phyloP scores from a whole-genome alignment of 345 rosid species.

The Eutrema yunnanense region DNA sequence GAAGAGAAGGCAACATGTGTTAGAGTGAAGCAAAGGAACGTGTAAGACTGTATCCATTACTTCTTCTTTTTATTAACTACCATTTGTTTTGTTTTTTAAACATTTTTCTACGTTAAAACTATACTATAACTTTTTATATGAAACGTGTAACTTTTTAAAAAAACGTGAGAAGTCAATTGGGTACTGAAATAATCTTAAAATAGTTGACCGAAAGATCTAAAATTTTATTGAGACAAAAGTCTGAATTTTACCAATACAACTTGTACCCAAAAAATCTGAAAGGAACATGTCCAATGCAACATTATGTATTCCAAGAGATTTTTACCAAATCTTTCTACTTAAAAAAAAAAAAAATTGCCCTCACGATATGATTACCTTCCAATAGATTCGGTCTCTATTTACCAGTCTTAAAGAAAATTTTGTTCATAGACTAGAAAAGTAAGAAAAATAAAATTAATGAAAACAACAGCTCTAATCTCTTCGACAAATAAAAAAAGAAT shows the following conservation, averaged over 20 bases:
- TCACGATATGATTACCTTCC: neutral
- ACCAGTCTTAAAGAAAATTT: neutral
- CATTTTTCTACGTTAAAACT: neutral
- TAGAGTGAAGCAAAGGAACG: conserved; percentile 13
- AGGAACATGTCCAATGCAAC: neutral
- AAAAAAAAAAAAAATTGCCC: neutral
- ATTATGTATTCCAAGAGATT: neutral
- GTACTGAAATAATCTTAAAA: neutral
- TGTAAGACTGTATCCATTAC: neutral
- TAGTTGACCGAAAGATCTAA: neutral
- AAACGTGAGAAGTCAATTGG: neutral
- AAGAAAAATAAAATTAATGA: neutral
- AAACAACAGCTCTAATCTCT: neutral
- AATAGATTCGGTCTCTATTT: neutral
- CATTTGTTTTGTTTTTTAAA: neutral
- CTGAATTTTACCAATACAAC: neutral
- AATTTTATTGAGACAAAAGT: neutral
- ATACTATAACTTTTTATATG: no score
- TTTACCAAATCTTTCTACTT: neutral
- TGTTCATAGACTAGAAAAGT: neutral
- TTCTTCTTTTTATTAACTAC: neutral
- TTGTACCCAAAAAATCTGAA: neutral
- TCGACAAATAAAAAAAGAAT: no score
- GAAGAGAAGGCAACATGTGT: conserved; percentile 19
- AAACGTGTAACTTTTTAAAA: neutral